phyloP scores from a whole-genome alignment of 257 asterid genomes.

The Vinca minor region DNA sequence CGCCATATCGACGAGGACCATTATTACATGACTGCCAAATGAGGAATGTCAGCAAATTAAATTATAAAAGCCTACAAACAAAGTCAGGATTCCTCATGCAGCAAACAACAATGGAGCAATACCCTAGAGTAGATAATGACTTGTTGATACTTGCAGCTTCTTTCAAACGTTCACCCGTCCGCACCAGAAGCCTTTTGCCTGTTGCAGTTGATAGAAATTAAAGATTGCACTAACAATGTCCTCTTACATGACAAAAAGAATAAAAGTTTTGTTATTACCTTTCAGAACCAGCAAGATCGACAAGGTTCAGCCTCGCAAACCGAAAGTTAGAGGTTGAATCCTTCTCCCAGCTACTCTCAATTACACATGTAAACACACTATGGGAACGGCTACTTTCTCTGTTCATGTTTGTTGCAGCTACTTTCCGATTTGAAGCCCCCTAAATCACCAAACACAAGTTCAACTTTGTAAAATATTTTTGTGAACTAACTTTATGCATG shows the following conservation, averaged over 20 bases:
- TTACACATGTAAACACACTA: constrained; percentile 94
- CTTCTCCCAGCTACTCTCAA: constrained; percentile 93
- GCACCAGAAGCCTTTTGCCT: constrained; percentile 98
- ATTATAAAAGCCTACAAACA: constrained; percentile 5
- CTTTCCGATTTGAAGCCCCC: constrained; percentile 90
- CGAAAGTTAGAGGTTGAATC: constrained; percentile 81
- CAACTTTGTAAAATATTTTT: no score
- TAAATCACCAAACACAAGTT: constrained; percentile 25
- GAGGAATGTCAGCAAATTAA: constrained; percentile 14
- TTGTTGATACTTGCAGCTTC: constrained; percentile 92
- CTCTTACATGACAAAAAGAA: not conserved
- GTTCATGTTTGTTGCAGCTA: constrained; percentile 96
- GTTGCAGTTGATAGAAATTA: constrained; percentile 23
- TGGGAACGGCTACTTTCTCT: constrained; percentile 99
- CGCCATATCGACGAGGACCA: constrained; percentile 94
- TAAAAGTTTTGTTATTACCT: constrained; percentile 37
- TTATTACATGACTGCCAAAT: constrained; percentile 77
- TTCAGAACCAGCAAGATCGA: constrained; percentile 99
- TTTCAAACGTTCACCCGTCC: constrained; percentile 93
- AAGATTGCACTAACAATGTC: not conserved
- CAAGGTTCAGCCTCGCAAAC: constrained; percentile 88
- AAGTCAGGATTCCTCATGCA: not conserved
- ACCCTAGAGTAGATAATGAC: constrained; percentile 93
- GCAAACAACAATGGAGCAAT: constrained; percentile 12
- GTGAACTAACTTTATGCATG: no score